Conservation (phyloP, 1,284 basidiomycete genomes). For the Tranzscheliella williamsii region DNA sequence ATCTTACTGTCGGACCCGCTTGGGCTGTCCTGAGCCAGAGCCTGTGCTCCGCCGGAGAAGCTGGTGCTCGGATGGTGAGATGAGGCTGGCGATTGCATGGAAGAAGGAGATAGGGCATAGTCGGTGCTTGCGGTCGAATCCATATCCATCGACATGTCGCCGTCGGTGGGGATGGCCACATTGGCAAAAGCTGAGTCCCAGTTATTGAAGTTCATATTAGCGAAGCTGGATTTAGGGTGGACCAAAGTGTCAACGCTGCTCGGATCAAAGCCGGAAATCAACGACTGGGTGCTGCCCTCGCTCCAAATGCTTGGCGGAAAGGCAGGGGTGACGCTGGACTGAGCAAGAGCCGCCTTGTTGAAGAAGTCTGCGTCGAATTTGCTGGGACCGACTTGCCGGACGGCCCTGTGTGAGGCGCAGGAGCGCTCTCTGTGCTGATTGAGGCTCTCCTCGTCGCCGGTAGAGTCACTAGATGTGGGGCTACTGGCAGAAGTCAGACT, state of each 20-base stretch:
- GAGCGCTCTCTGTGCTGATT: neutral
- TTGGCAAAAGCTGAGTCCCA: conserved; percentile 30
- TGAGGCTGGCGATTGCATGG: conserved; percentile 32
- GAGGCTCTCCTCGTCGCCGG: conserved; percentile 20
- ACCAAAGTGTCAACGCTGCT: conserved; percentile 1
- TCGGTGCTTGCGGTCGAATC: conserved; percentile 36
- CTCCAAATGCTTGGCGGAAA: conserved; percentile 35
- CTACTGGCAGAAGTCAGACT: conserved; percentile 31
- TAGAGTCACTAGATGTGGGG: conserved; percentile 36
- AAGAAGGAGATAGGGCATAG: conserved; percentile 30
- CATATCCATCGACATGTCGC: conserved; percentile 38
- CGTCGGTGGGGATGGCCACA: conserved; percentile 11
- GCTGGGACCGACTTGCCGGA: neutral
- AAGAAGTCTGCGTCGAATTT: neutral
- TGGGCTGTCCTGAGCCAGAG: conserved; percentile 28
- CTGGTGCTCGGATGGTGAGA: conserved; percentile 27
- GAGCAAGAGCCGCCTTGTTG: neutral
- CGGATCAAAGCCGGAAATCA: conserved; percentile 5
- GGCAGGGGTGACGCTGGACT: neutral
- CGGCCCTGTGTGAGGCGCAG: conserved; percentile 3
- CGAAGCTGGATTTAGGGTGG: conserved; percentile 7
- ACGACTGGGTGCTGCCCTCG: conserved; percentile 5
- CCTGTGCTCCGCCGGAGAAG: conserved; percentile 15
- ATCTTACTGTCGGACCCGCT: conserved; percentile 33
- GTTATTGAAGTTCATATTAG: conserved; percentile 23